Conservation (phyloP, 495 filamentous ascomycete species). For the Penicillium paradoxum region DNA sequence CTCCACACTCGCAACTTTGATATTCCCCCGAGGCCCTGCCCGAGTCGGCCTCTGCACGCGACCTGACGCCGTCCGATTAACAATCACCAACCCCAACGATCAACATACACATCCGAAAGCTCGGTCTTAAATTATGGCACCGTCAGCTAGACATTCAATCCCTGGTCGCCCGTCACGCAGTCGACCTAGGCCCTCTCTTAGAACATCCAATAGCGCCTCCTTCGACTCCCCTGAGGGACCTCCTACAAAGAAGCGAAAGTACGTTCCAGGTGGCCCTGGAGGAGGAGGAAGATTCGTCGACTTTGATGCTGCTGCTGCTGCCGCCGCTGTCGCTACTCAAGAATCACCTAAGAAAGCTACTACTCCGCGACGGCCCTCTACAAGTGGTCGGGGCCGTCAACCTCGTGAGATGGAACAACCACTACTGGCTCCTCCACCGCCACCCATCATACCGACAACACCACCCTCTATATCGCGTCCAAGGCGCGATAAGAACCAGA, state of each 20-base stretch:
- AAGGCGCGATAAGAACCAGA: constrained; percentile 47
- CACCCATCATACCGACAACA: constrained; percentile 36
- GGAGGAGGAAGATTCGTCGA: constrained; percentile 75
- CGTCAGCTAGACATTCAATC: constrained; percentile 21
- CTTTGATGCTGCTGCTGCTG: constrained; percentile 35
- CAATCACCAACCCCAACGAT: constrained; percentile 16
- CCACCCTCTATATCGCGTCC: constrained; percentile 46
- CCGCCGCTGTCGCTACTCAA: background rate
- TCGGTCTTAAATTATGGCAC: constrained; percentile 19
- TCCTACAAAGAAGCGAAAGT: constrained; percentile 53
- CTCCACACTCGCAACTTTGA: background rate
- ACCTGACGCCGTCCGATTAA: constrained; percentile 21
- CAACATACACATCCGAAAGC: constrained; percentile 9
- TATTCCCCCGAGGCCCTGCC: background rate
- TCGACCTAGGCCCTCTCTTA: constrained; percentile 30
- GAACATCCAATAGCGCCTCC: constrained; percentile 27
- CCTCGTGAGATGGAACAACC: constrained; percentile 25
- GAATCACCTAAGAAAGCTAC: constrained; percentile 9
- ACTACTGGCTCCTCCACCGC: constrained; percentile 30
- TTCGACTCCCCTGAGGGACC: constrained; percentile 40
- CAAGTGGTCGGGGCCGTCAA: constrained; percentile 26
- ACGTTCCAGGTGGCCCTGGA: constrained; percentile 75
- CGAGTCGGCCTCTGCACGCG: constrained; percentile 14
- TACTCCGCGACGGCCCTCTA: constrained; percentile 22
- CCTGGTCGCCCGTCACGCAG: constrained; percentile 32